phyloP scores from a whole-genome alignment of 352 stramenopile species.

The Phytophthora rubi region DNA sequence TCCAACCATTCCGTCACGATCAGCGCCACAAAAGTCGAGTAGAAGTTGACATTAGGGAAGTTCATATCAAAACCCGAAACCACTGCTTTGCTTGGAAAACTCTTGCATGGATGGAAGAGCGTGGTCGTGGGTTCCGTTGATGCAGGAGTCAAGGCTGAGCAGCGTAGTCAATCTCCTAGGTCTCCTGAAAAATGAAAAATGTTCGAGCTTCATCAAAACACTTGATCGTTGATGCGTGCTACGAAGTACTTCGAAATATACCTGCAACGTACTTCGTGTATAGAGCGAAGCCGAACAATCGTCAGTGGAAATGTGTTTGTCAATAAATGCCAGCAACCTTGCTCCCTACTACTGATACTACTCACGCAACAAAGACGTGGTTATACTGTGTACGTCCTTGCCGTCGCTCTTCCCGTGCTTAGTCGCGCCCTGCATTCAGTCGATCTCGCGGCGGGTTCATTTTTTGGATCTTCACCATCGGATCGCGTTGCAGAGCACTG shows the following conservation, averaged over 20 bases:
- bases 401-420: slow-evolving; percentile 9
- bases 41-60: not conserved
- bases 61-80: too few species aligned
- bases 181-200: too few species aligned
- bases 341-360: slow-evolving; percentile 28
- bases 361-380: slow-evolving; percentile 21
- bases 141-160: too few species aligned
- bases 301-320: slow-evolving; percentile 16
- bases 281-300: not conserved
- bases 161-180: too few species aligned
- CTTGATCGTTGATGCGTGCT: too few species aligned
- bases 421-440: slow-evolving; percentile 57
- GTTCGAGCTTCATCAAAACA: too few species aligned
- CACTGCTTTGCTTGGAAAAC: too few species aligned
- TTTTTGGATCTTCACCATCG: slow-evolving; percentile 89
- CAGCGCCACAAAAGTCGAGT: slow-evolving; percentile 16
- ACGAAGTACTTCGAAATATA: too few species aligned
- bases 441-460: slow-evolving; percentile 87
- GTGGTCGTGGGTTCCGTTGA: too few species aligned
- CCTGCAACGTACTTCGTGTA: too few species aligned
- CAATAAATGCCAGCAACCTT: slow-evolving; percentile 28
- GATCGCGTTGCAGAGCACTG: slow-evolving; percentile 74
- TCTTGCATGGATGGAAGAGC: too few species aligned
- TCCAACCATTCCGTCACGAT: slow-evolving; percentile 24
- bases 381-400: slow-evolving; percentile 26